A percentile compares a stretch with the other conserved stretches of the same genome.
Evolutionary conservation across 78 protist genomes (phyloP).

Genomic region (Speleostelium caveatum): DNA sequence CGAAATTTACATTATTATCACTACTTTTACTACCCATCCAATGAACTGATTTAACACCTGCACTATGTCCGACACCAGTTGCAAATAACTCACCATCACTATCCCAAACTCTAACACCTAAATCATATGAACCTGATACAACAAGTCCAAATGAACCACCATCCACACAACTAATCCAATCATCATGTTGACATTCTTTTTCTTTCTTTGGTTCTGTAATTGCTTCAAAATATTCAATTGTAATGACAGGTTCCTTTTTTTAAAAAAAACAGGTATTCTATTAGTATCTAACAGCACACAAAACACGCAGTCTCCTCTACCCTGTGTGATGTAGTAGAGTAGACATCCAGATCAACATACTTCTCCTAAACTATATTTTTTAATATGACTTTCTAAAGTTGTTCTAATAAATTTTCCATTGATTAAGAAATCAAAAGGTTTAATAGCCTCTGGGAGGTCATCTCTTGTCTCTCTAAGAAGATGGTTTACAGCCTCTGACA

Average conservation of each 20-base stretch:
- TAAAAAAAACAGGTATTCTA: not conserved
- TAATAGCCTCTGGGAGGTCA: not conserved
- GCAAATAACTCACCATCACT: conserved; percentile 1
- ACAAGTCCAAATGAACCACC: conserved; percentile 31
- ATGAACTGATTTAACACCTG: conserved; percentile 46
- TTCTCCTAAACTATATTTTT: conserved; percentile 13
- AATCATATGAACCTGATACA: conserved; percentile 49
- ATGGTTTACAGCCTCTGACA: conserved; percentile 84
- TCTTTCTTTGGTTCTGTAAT: conserved; percentile 74
- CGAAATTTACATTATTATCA: not conserved
- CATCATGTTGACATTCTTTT: conserved; percentile 78
- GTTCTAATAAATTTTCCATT: conserved; percentile 83
- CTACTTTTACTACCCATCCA: conserved; percentile 14
- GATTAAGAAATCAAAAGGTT: conserved; percentile 85
- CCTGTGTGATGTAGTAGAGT: not conserved
- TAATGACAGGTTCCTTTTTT: conserved; percentile 30
- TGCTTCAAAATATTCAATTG: conserved; percentile 72
- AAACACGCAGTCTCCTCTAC: not conserved
- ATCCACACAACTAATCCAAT: conserved; percentile 51
- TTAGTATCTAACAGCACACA: not conserved
- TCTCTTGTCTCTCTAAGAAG: conserved; percentile 21
- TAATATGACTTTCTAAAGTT: conserved; percentile 49
- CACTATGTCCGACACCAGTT: conserved; percentile 62
- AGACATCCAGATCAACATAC: not conserved
- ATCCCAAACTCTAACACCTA: conserved; percentile 62